Evolutionary conservation across 176 grass and related monocot species (phyloP).

Genomic region (Hordeum vulgare): MorexV3_pseudomolecules_assembly NC_058524.1:627727896-627728395

Average conservation of each 20-base stretch:
- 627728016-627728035: neutral
- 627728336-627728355: neutral
- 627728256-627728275: neutral
- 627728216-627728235: neutral
- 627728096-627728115: neutral
- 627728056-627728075: neutral
- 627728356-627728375: neutral
- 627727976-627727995: neutral
- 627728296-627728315: neutral
- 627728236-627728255: constrained; percentile 4
- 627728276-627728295: neutral
- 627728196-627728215: neutral
- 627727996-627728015: neutral
- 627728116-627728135: neutral
- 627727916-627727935: neutral
- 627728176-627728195: constrained; percentile 18
- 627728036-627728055: neutral
- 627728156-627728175: neutral
- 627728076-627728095: neutral
- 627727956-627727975: neutral
- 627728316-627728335: neutral
- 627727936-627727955: neutral
- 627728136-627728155: neutral
- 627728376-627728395: neutral
- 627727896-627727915: neutral